Evolutionary conservation across 2,329 filamentous ascomycete species (phyloP).

Genomic region (Aspergillus thermomutatus): DNA sequence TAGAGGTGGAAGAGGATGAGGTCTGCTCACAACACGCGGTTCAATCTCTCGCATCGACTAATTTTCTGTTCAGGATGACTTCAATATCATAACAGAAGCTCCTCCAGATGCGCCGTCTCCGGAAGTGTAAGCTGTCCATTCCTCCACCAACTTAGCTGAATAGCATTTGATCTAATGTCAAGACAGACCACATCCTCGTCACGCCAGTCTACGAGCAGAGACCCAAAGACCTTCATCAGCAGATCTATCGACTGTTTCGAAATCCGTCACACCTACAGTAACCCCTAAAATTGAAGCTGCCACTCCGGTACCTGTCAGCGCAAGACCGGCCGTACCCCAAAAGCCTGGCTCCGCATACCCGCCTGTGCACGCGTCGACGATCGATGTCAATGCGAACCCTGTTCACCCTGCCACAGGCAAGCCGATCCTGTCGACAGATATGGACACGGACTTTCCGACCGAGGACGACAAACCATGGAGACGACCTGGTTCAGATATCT

Average conservation of each 20-base stretch:
- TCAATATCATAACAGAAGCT: slow-evolving; percentile 49
- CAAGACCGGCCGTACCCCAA: slow-evolving; percentile 40
- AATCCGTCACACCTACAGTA: slow-evolving; percentile 34
- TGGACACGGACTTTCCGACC: slow-evolving; percentile 67
- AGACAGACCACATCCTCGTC: slow-evolving; percentile 38
- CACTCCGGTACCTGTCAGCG: slow-evolving; percentile 28
- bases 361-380: slow-evolving; percentile 68
- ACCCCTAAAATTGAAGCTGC: slow-evolving; percentile 31
- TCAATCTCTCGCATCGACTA: slow-evolving; percentile 4
- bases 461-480: slow-evolving; percentile 91
- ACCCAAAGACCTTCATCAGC: slow-evolving; percentile 32
- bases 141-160: neutral
- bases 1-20: slow-evolving; percentile 39
- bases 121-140: slow-evolving; percentile 32
- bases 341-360: slow-evolving; percentile 62
- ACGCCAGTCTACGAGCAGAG: slow-evolving; percentile 35
- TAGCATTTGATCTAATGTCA: slow-evolving; percentile 13
- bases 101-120: slow-evolving; percentile 39
- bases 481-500: slow-evolving; percentile 87
- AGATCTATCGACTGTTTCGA: slow-evolving; percentile 28
- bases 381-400: slow-evolving; percentile 82
- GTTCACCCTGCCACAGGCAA: slow-evolving; percentile 70
- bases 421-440: slow-evolving; percentile 76
- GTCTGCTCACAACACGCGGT: slow-evolving; percentile 11
- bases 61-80: slow-evolving; percentile 40